Conservation (phyloP, 345 rosid species). For the Aegle marmelos region DNA sequence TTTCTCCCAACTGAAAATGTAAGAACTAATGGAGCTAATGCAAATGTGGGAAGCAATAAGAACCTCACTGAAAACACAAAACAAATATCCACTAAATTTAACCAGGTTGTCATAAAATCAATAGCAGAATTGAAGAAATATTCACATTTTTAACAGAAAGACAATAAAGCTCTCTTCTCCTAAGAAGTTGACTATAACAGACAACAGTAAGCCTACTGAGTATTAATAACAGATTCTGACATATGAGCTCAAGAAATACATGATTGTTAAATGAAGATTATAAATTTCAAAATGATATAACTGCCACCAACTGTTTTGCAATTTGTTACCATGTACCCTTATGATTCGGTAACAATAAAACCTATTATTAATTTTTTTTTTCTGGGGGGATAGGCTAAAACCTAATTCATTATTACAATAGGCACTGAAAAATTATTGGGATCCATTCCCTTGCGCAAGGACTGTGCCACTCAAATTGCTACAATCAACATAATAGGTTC, state of each 20-base stretch:
- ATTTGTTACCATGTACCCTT: background rate
- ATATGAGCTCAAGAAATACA: background rate
- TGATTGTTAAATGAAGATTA: background rate
- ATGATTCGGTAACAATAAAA: background rate
- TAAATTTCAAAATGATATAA: background rate
- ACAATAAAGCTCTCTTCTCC: background rate
- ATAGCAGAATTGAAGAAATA: background rate
- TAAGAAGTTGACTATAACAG: background rate
- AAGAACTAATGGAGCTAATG: background rate
- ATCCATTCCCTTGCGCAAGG: background rate
- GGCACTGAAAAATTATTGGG: background rate
- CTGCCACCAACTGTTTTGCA: background rate
- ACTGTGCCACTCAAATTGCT: background rate
- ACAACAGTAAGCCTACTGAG: background rate
- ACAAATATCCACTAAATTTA: background rate
- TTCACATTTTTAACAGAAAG: background rate
- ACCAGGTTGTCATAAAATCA: background rate
- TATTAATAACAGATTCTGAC: background rate
- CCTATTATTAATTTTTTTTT: background rate
- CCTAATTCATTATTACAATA: background rate
- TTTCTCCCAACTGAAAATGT: background rate
- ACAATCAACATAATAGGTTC: constrained; percentile 4
- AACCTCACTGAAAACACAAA: background rate
- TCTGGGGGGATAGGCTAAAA: no score
- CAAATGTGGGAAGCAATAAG: background rate